Evolutionary conservation across 2,329 filamentous ascomycete species (phyloP), one percentile per base, ranked within the genome.

Genomic region (Diaporthe destruens): DNA sequence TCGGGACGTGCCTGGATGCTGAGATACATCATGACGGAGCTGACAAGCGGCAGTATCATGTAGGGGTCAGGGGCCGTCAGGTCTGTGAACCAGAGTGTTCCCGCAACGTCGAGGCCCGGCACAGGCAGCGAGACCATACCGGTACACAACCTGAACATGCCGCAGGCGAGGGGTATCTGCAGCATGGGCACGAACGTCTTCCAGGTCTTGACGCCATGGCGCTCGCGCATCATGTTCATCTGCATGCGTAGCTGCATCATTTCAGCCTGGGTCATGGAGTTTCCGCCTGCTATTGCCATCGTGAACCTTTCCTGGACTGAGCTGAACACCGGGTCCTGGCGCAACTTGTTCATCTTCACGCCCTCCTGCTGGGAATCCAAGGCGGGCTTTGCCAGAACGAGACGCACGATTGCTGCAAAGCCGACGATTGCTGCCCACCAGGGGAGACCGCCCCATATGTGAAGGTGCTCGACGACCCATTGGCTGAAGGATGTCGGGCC

Each of bases 371-470:
- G 87, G 20, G 90, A 88, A 47, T 82, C 80, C 32, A 94, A 79
- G 76, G 90, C 90, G 18, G 93, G 88, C 74, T 92, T 90, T 78
- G 96, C 85, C 76, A 96, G 85, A 61, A 84, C 79, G 11, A 87
- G 72, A 74, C 96, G 93, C 74, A 95, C 83, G 8, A 90, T 72
- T 1, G 95, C 44, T 44, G 92, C 91, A 0, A 92, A 88, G 6
- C 87, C 81, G 56, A 92, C 82, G 77, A 98, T 93, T 73, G 93
- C 90, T 1, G 85, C 91, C 87, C 93, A 95, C 96, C 96, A 98
- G 16, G 94, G 94, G 71, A 94, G 82, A 47, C 92, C 94, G 1
- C 82, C 84, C 77, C 88, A 92, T 74, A 98, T 86, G 82, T 99
- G 94, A 53, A 97, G 80, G 80, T 96, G 91, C 85, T 99, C 96